Percentiles rank a stretch among this genome's conserved stretches.
Conservation (phyloP, 495 filamentous ascomycete species). For the Cudoniella acicularis region DNA sequence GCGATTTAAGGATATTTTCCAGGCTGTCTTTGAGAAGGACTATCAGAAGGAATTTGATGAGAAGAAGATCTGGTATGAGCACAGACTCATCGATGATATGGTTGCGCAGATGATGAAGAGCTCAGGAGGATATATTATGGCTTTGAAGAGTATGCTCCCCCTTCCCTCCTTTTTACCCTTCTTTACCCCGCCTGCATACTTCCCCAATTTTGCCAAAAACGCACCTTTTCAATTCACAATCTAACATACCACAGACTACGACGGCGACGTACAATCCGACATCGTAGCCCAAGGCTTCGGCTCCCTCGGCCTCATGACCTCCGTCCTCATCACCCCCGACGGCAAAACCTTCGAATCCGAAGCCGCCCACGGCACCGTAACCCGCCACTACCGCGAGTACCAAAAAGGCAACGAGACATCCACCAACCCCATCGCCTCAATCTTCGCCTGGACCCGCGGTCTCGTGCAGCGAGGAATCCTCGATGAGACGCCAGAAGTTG, state of each 20-base stretch:
- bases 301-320: constrained; percentile 97
- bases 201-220: no score
- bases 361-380: constrained; percentile 97
- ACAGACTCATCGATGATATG: constrained; percentile 99
- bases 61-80: constrained; percentile 97
- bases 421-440: constrained; percentile 97
- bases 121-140: constrained; percentile 92
- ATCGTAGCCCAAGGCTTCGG: constrained; percentile 98
- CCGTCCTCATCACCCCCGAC: constrained; percentile 89
- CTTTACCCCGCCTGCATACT: neutral
- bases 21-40: constrained; percentile 84
- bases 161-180: constrained; percentile 2
- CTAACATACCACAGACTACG: constrained; percentile 67
- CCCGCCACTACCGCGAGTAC: constrained; percentile 96
- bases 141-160: constrained; percentile 78
- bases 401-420: constrained; percentile 95
- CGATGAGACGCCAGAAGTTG: constrained; percentile 82
- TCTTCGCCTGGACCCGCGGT: constrained; percentile 98
- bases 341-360: constrained; percentile 96
- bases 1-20: constrained; percentile 98
- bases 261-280: constrained; percentile 98
- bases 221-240: neutral
- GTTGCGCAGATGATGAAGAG: constrained; percentile 99
- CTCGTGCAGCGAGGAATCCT: constrained; percentile 88
- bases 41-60: constrained; percentile 88